These are phyloP conservation scores for Beauveria caledonica DNA, from an alignment of 2,329 filamentous ascomycete genomes.

Conservation along the genomic window DNA sequence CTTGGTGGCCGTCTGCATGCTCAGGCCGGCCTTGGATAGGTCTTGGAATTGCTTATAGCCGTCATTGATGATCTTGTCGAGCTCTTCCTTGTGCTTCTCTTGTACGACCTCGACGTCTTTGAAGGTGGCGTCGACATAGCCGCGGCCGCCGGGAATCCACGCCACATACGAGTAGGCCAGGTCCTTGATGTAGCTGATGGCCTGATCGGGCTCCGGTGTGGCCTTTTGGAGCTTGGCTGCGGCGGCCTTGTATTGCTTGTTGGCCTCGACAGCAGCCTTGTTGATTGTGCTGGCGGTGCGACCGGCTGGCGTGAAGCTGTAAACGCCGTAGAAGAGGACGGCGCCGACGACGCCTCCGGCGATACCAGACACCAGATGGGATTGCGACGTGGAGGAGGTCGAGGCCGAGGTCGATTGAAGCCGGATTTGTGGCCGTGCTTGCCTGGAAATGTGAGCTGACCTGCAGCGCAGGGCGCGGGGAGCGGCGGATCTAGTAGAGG, in stretches of 20 bases:
- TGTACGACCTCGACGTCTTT: slow-evolving; percentile 61
- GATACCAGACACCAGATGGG: slow-evolving; percentile 32
- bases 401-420: slow-evolving; percentile 32
- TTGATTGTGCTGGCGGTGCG: slow-evolving; percentile 34
- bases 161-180: slow-evolving; percentile 60
- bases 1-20: slow-evolving; percentile 51
- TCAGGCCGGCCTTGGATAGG: slow-evolving; percentile 51
- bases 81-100: slow-evolving; percentile 59
- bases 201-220: slow-evolving; percentile 59
- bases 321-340: slow-evolving; percentile 33
- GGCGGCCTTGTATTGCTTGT: slow-evolving; percentile 51
- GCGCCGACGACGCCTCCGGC: slow-evolving; percentile 37
- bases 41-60: slow-evolving; percentile 60
- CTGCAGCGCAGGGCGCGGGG: slow-evolving; percentile 2
- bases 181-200: slow-evolving; percentile 55
- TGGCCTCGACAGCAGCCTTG: slow-evolving; percentile 44
- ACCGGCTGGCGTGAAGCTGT: slow-evolving; percentile 36
- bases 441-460: not conserved
- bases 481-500: not conserved
- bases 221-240: slow-evolving; percentile 52
- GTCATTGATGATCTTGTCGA: slow-evolving; percentile 58
- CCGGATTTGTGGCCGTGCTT: slow-evolving; percentile 18
- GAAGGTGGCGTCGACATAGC: slow-evolving; percentile 62
- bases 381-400: slow-evolving; percentile 19
- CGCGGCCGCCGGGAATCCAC: slow-evolving; percentile 62